Conservation (phyloP, 352 stramenopile genomes). For the Phytophthora pseudosyringae region DNA sequence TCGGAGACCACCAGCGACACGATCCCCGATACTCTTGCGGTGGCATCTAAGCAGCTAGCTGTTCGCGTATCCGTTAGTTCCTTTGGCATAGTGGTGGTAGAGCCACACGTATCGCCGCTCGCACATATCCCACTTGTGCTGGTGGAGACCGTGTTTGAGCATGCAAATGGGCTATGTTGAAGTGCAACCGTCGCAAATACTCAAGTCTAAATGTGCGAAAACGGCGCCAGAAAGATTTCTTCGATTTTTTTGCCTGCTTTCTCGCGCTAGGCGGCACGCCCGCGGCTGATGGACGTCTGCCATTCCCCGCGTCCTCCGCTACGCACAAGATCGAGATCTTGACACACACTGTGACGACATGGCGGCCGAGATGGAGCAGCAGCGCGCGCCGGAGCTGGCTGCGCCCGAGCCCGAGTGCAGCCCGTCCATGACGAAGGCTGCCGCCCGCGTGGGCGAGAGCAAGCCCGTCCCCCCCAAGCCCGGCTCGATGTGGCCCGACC, state of each 20-base stretch:
- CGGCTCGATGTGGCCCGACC: constrained; percentile 30
- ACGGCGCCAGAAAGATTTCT: constrained; percentile 37
- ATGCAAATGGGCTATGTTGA: constrained; percentile 9
- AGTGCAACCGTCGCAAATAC: constrained; percentile 9
- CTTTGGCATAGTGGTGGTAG: too few species aligned
- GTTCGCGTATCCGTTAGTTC: too few species aligned
- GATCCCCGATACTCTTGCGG: too few species aligned
- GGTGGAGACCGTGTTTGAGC: neutral
- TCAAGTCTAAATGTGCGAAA: constrained; percentile 29
- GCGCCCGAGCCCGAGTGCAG: constrained; percentile 28
- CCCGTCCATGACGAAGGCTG: constrained; percentile 9
- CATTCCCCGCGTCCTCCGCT: constrained; percentile 31
- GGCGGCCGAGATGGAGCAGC: constrained; percentile 41
- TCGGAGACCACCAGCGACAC: too few species aligned
- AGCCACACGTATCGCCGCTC: too few species aligned
- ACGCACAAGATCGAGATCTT: constrained; percentile 13
- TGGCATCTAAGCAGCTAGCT: too few species aligned
- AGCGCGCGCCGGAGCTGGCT: constrained; percentile 34
- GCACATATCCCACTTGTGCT: too few species aligned
- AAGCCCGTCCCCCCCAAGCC: constrained; percentile 12
- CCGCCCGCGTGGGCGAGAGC: constrained; percentile 13
- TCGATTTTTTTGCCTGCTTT: constrained; percentile 37
- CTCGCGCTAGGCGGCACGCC: neutral
- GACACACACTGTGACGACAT: constrained; percentile 12
- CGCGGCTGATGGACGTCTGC: constrained; percentile 30